Evolutionary conservation across 192 early-diverging fungal species (phyloP).

Genomic region (Entophlyctis helioformis): DNA sequence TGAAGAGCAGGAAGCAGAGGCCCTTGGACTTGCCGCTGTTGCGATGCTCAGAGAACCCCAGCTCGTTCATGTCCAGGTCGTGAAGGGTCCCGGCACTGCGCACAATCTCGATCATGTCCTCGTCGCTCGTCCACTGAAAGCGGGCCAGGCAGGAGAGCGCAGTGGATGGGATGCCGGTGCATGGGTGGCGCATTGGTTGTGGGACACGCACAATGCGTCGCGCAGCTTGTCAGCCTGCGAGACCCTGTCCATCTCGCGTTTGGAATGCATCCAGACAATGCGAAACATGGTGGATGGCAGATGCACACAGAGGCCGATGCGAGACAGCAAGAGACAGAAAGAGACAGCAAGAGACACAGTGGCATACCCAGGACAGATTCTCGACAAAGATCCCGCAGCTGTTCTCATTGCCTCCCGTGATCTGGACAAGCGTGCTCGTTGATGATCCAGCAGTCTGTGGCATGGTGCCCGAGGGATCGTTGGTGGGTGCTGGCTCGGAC

Average conservation of each 20-base stretch:
- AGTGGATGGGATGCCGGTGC: no score
- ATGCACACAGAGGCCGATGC: no score
- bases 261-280: no score
- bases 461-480: no score
- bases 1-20: constrained; percentile 17
- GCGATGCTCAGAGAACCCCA: constrained; percentile 18
- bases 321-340: no score
- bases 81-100: constrained; percentile 9
- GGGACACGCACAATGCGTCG: background rate
- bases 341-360: no score
- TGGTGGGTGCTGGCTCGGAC: no score
- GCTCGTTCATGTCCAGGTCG: constrained; percentile 7
- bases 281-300: no score
- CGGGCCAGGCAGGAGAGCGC: background rate
- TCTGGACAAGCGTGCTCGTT: no score
- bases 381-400: constrained; percentile 8
- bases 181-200: no score
- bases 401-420: no score
- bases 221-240: background rate
- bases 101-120: constrained; percentile 8
- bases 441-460: no score
- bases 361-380: constrained; percentile 18
- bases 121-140: constrained; percentile 19
- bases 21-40: constrained; percentile 29
- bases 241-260: background rate